Percentiles rank a stretch among this genome's conserved stretches.
phyloP scores from a whole-genome alignment of 1,284 basidiomycete species.

The Gomphus bonarii region DNA sequence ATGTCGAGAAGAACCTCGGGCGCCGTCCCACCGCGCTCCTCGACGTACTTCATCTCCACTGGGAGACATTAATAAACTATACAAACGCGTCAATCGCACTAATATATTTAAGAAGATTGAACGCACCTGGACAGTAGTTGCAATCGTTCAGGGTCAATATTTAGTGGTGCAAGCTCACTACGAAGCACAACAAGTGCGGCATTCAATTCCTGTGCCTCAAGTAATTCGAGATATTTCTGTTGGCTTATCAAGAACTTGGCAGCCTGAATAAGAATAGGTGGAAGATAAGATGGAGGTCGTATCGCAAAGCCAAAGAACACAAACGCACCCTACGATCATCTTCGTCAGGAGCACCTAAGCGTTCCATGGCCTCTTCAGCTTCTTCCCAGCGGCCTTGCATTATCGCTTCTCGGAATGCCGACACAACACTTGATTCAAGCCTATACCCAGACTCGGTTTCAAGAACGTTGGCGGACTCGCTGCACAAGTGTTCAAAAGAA shows the following conservation, averaged over 20 bases:
- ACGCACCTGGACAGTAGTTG: slow-evolving; percentile 78
- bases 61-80: slow-evolving; percentile 83
- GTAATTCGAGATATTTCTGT: slow-evolving; percentile 94
- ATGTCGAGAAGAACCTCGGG: slow-evolving; percentile 67
- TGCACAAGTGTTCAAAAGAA: slow-evolving; percentile 23
- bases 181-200: slow-evolving; percentile 80
- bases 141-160: slow-evolving; percentile 67
- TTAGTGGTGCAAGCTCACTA: slow-evolving; percentile 75
- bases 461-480: slow-evolving; percentile 80
- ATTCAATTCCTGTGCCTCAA: slow-evolving; percentile 76
- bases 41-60: slow-evolving; percentile 75
- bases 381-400: slow-evolving; percentile 78
- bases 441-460: slow-evolving; percentile 90
- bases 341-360: slow-evolving; percentile 56
- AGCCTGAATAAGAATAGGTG: slow-evolving; percentile 36
- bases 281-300: slow-evolving; percentile 12
- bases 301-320: background rate
- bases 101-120: background rate
- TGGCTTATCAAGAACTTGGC: slow-evolving; percentile 82
- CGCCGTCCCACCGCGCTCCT: slow-evolving; percentile 85
- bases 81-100: slow-evolving; percentile 2
- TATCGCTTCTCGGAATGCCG: slow-evolving; percentile 75
- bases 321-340: slow-evolving; percentile 54
- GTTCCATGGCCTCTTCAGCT: slow-evolving; percentile 63
- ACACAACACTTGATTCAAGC: slow-evolving; percentile 72